These are phyloP conservation scores for Geosmithia flava DNA, from an alignment of 2,329 filamentous ascomycete genomes.

Conservation along the genomic window DNA sequence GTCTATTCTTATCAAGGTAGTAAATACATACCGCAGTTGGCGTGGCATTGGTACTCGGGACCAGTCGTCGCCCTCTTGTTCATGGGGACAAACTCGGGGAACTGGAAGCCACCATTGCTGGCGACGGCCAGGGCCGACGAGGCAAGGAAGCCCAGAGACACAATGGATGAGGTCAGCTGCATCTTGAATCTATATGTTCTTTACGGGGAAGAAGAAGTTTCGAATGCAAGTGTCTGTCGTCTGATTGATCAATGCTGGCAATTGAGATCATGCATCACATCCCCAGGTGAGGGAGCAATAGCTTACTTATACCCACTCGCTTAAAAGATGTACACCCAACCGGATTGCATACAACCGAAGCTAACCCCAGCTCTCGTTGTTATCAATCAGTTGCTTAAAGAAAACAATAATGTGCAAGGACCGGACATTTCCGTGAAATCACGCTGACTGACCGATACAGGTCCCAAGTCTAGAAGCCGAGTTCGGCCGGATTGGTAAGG, in stretches of 20 bases:
- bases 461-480: background rate
- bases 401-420: background rate
- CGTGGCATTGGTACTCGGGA: constrained; percentile 33
- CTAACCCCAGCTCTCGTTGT: no score
- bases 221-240: background rate
- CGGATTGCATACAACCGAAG: no score
- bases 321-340: no score
- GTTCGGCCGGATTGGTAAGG: background rate
- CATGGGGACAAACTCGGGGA: constrained; percentile 18
- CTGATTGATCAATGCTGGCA: background rate
- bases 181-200: constrained; percentile 14
- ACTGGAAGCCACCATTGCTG: constrained; percentile 9
- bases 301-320: background rate
- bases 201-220: no score
- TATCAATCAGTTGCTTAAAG: no score
- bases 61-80: constrained; percentile 25
- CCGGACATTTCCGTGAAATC: background rate
- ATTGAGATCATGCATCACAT: background rate
- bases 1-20: background rate
- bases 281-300: background rate
- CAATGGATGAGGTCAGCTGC: constrained; percentile 12
- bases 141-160: constrained; percentile 15
- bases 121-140: constrained; percentile 10
- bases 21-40: constrained; percentile 30
- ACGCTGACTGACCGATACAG: background rate